Evolutionary conservation across 768 basidiomycete genomes (phyloP).

Genomic region (Lepiota brunneoincarnata): DNA sequence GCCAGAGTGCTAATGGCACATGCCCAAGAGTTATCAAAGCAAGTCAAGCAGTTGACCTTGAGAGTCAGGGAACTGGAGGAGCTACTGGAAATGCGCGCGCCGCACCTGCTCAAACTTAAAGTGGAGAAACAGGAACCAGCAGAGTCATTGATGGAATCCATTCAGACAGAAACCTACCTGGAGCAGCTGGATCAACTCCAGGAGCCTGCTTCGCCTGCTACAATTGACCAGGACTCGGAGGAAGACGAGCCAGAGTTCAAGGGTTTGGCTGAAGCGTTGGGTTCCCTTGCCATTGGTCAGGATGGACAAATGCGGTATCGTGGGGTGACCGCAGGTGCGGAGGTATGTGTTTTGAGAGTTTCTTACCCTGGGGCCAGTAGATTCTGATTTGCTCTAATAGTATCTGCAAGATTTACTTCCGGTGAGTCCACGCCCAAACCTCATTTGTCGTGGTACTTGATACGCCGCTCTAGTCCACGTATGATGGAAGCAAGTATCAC

Average conservation of each 20-base stretch:
- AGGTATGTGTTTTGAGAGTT: slow-evolving; percentile 30
- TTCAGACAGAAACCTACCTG: neutral
- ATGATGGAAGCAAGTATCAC: slow-evolving; percentile 7
- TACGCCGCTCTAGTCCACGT: neutral
- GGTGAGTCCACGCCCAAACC: slow-evolving; percentile 17
- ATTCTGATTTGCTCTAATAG: slow-evolving; percentile 16
- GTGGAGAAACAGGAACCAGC: slow-evolving; percentile 5
- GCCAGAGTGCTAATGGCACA: slow-evolving; percentile 50
- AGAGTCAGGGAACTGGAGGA: slow-evolving; percentile 45
- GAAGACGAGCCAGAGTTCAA: slow-evolving; percentile 20
- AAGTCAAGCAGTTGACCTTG: slow-evolving; percentile 40
- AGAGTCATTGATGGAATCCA: neutral
- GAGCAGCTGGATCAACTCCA: neutral
- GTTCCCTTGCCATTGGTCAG: slow-evolving; percentile 45
- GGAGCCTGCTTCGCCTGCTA: neutral
- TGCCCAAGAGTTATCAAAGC: slow-evolving; percentile 43
- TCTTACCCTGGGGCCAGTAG: neutral
- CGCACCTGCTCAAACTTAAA: slow-evolving; percentile 6
- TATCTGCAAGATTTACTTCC: slow-evolving; percentile 39
- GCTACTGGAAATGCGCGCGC: slow-evolving; percentile 27
- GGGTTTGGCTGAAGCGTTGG: slow-evolving; percentile 36
- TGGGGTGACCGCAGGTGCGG: slow-evolving; percentile 47
- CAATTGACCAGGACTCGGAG: neutral
- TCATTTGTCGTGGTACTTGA: neutral
- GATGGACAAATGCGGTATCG: slow-evolving; percentile 50